phyloP scores from a whole-genome alignment of 1,284 basidiomycete genomes.

The Cryptococcus deneoformans region DNA sequence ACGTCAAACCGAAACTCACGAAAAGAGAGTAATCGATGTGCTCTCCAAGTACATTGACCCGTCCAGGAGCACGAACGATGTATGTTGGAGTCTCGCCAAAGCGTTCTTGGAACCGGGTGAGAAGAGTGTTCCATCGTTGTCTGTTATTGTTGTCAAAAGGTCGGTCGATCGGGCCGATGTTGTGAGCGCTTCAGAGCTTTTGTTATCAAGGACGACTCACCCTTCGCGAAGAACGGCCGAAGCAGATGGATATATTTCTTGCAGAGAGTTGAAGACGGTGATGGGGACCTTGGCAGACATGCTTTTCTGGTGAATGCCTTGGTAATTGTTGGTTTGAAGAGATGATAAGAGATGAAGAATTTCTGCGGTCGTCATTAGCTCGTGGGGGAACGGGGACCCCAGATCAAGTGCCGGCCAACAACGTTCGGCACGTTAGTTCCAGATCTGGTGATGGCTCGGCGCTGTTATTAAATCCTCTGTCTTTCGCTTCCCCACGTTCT shows the following conservation, averaged over 20 bases:
- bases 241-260: slow-evolving; percentile 59
- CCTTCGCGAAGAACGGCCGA: slow-evolving; percentile 59
- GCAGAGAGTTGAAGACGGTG: slow-evolving; percentile 62
- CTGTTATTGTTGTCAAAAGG: slow-evolving; percentile 24
- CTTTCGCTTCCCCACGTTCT: too few relatives aligned
- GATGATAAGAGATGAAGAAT: too few relatives aligned
- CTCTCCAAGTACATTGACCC: slow-evolving; percentile 76
- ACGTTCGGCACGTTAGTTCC: too few relatives aligned
- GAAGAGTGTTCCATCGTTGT: slow-evolving; percentile 63
- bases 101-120: slow-evolving; percentile 59
- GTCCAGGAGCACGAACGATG: slow-evolving; percentile 76
- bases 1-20: slow-evolving; percentile 11
- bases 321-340: too few relatives aligned
- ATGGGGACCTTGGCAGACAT: slow-evolving; percentile 59
- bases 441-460: too few relatives aligned
- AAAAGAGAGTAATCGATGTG: slow-evolving; percentile 73
- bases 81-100: slow-evolving; percentile 67
- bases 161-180: not conserved
- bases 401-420: too few relatives aligned
- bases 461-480: too few relatives aligned
- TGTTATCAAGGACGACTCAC: slow-evolving; percentile 37
- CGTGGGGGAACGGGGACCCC: too few relatives aligned
- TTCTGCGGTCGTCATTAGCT: too few relatives aligned
- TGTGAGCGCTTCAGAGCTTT: not conserved
- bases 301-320: not conserved